Evolutionary conservation across 2,329 filamentous ascomycete genomes (phyloP), one percentile per base, ranked within the genome.

Genomic region (Fusarium haematococcum): DNA sequence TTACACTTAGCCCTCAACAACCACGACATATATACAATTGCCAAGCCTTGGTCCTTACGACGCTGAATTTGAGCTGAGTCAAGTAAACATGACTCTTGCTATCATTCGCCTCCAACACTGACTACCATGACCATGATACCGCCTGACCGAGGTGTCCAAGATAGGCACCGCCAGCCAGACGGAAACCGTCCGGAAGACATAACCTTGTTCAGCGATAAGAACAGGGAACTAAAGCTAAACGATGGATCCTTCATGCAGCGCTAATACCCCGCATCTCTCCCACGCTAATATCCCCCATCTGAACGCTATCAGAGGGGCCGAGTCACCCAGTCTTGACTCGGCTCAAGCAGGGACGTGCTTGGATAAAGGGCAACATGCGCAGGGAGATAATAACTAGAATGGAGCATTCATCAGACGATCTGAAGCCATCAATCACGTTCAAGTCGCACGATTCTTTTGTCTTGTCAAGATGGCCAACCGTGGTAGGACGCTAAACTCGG

Each of bases 381-480:
- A 16, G 20, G 54, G 25, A 59, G 33, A 30, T 2, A 30, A 25
- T 48, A 48, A 48, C 43, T 57, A 39, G 9, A 39, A 27, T 58
- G 20, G 4, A 37, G 54, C 54, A 58, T 39, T 39, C 23, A 27
- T 58, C 54, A 27, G 54, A 27, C 20, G 33, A 58, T 35, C 3
- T 2, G 2, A 39, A 37, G 20, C 32, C 14, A 27, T 37, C n/a
- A 58, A 58, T 59, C 23, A 59, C 25, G 18, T 18, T 43, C 20
- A 41, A 59, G 13, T 59, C 37, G 25, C 14, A 30, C 35, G 37
- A 30, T 27, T 56, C 14, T 33, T 14, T 27, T 23, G 6, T 5
- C 9, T 57, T 56, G 8, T 33, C 37, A 63, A 10, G 18, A 63
- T 67, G 65, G 65, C 65, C 25, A 67, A 67, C 48, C 48, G 65